Conservation (phyloP, 768 basidiomycete genomes). For the Mycena vitilis region DNA sequence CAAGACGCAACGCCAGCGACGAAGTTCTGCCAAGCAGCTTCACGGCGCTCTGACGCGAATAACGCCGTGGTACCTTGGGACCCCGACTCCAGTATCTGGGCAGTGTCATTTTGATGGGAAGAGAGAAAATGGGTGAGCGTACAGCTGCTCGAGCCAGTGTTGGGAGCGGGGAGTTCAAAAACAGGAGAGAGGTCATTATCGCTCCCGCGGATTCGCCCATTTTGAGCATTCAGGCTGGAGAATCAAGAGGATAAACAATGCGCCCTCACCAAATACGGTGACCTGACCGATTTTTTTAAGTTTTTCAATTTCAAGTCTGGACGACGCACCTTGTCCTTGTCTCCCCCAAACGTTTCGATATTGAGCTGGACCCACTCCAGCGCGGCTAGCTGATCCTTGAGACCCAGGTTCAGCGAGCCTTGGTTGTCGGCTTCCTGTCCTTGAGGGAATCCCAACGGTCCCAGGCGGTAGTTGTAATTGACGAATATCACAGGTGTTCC, state of each 20-base stretch:
- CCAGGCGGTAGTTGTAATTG: slow-evolving; percentile 61
- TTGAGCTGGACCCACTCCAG: slow-evolving; percentile 65
- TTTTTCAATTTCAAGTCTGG: too few relatives aligned
- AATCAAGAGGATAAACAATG: too few relatives aligned
- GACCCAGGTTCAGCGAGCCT: slow-evolving; percentile 52
- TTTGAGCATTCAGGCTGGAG: slow-evolving; percentile 31
- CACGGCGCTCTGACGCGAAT: slow-evolving; percentile 42
- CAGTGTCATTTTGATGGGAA: background rate
- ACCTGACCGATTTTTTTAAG: too few relatives aligned
- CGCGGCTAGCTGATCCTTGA: slow-evolving; percentile 54
- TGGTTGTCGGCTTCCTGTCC: slow-evolving; percentile 49
- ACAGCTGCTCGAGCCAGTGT: slow-evolving; percentile 47
- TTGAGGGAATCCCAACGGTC: slow-evolving; percentile 58
- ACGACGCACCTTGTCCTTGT: slow-evolving; percentile 51
- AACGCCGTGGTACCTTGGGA: slow-evolving; percentile 45
- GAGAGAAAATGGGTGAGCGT: slow-evolving; percentile 16
- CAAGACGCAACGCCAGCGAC: slow-evolving; percentile 45
- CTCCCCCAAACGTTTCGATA: slow-evolving; percentile 69
- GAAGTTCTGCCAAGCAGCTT: slow-evolving; percentile 46
- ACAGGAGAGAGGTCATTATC: slow-evolving; percentile 52
- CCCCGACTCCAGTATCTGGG: slow-evolving; percentile 60
- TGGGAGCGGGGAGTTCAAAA: slow-evolving; percentile 45
- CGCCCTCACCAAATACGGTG: too few relatives aligned
- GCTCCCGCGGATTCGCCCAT: slow-evolving; percentile 65
- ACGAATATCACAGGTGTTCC: slow-evolving; percentile 59